These are phyloP conservation scores for Spathaspora girioi DNA, from an alignment of 805 yeast genomes.

Conservation along the genomic window DNA sequence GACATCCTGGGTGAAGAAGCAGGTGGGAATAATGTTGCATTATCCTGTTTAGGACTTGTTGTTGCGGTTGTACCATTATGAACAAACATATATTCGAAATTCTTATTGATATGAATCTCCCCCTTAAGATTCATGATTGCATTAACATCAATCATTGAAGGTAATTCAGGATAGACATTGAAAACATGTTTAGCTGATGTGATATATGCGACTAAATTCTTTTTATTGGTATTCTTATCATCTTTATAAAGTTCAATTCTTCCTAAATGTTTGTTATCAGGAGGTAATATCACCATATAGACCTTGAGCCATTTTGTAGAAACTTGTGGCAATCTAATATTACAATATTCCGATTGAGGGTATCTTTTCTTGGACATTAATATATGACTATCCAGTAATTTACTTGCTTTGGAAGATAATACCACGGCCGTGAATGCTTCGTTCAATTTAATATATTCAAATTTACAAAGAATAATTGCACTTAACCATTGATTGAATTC, in stretches of 20 bases:
- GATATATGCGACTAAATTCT: constrained; percentile 49
- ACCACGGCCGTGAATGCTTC: constrained; percentile 66
- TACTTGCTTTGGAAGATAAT: constrained; percentile 53
- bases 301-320: constrained; percentile 59
- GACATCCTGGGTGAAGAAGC: constrained; percentile 1
- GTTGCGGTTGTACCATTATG: background rate
- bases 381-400: constrained; percentile 56
- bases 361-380: constrained; percentile 50
- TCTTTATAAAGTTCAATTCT: constrained; percentile 51
- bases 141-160: constrained; percentile 54
- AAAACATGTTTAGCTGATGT: constrained; percentile 42
- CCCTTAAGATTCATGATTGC: constrained; percentile 56
- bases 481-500: constrained; percentile 40
- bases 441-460: constrained; percentile 52
- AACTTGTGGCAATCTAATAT: constrained; percentile 55
- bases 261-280: constrained; percentile 45
- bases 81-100: constrained; percentile 31
- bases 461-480: constrained; percentile 51
- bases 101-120: constrained; percentile 46
- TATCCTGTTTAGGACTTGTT: background rate
- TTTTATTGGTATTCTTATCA: constrained; percentile 43
- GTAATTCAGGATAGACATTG: constrained; percentile 58
- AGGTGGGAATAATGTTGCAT: background rate
- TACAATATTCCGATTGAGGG: constrained; percentile 57
- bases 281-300: constrained; percentile 47